A percentile compares a stretch with the other conserved stretches of the same genome.
Conservation (phyloP, 2,329 filamentous ascomycete species). For the Arthrobotrys megalospora region DNA sequence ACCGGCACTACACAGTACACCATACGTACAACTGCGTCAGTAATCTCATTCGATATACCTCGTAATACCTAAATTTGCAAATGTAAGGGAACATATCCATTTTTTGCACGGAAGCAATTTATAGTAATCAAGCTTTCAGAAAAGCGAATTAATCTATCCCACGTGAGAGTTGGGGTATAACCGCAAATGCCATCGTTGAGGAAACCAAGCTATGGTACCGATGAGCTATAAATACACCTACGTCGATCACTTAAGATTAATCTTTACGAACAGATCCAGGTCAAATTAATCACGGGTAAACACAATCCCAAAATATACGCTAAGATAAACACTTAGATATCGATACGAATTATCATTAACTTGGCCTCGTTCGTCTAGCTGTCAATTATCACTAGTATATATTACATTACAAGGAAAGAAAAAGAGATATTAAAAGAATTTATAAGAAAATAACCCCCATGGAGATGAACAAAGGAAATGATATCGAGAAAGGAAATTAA, state of each 20-base stretch:
- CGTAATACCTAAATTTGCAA: too few relatives aligned
- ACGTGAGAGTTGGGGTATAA: background rate
- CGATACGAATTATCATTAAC: constrained; percentile 41
- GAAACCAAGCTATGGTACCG: background rate
- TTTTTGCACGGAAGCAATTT: too few relatives aligned
- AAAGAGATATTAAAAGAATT: constrained; percentile 36
- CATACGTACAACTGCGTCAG: too few relatives aligned
- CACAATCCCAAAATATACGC: background rate
- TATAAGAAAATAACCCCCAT: constrained; percentile 36
- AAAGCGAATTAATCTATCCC: background rate
- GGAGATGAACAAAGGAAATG: constrained; percentile 49
- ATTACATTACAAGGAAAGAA: constrained; percentile 46
- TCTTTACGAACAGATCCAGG: background rate
- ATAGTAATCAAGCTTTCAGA: background rate
- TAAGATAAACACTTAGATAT: background rate
- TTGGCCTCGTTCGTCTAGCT: constrained; percentile 42
- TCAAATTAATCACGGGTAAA: background rate
- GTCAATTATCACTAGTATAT: constrained; percentile 47
- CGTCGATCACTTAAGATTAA: too few relatives aligned
- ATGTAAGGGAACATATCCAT: too few relatives aligned
- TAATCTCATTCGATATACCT: too few relatives aligned
- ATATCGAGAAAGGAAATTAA: constrained; percentile 28
- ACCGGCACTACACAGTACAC: too few relatives aligned
- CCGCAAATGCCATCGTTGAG: background rate
- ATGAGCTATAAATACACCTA: background rate